Evolutionary conservation across 2,329 filamentous ascomycete genomes (phyloP), one percentile per base, ranked within the genome.

Genomic region (Pyrenochaeta sp.): DNA sequence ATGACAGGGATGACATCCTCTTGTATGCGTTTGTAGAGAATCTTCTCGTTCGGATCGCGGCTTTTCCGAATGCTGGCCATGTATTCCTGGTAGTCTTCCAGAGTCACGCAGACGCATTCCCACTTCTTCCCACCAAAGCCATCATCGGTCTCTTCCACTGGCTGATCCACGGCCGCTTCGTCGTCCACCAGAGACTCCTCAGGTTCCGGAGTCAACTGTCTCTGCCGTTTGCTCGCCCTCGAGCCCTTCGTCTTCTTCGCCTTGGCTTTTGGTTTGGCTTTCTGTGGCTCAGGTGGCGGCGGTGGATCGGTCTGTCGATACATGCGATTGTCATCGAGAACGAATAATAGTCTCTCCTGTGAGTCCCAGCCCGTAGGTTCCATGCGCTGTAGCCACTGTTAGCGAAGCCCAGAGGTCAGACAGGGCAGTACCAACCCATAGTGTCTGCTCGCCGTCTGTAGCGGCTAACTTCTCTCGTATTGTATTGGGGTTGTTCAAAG

Each of bases 321-420:
- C 36, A 99, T 81, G 58, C 95, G 86, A 67, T 97, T 96, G 73
- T 99, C 95, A 66, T 98, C 94, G 3, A 99, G 84, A 2, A 98
- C 88, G 69, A 90, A 96, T 72, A 98, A 96, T 31, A 87, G 88
- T 32, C 92, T 88, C 60, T 96, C 93, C 41, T 97, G 83, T 18
- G 87, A 83, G 74, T 99, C 95, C 87, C 92, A 98, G 9, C 95
- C 95, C 58, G 90, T 88, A 0, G 90, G 89, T 68, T 94, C 90
- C 62, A 95, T 92, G 60, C 81, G 81, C 82, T 82, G 60, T 39
- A 65, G 48, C 36, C 48, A 54, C 23, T 49, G 51, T 72, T 45
- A 72, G 66, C 50, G 14, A 46, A 23, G 42, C 39, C 20, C n/a
- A 49, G 14, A 23, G 27, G 33, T 40, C 11, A 7, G 17, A 27